Base-by-base conservation (phyloP, 2,329 filamentous ascomycete genomes). In the Zymoseptoria passerinii region DNA sequence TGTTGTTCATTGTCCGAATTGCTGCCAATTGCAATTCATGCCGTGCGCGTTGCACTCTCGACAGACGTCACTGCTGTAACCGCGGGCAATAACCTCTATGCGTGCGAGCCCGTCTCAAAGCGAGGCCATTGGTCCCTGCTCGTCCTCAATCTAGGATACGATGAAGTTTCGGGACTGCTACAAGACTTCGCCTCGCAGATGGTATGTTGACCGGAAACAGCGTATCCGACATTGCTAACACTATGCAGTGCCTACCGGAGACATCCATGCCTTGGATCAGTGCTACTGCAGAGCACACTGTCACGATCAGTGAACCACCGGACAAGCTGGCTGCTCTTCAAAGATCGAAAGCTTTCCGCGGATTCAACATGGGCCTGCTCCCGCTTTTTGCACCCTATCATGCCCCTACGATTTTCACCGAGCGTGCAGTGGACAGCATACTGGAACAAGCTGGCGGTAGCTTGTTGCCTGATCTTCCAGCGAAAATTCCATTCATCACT, bases 21-120 rank as follows among this genome's bases (percentile, higher is more conserved):
- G 18, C 51, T 66, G 19, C 55, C 59, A 23, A 40, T 62, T 3
- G 66, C 57, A 27, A 52, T 63, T n/a, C 56, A 78, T 29, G 68
- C 71, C 9, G 76, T 76, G 2, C 48, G 64, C 3, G 53, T 74
- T 1, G 75, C 80, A 1, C 80, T 81, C 58, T 71, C 78, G 0
- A 67, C 81, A 2, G 78, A 78, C 2, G 63, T 57, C 6, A 51
- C 49, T 16, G 54, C 54, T 8, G 8, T 10, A 4, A 29, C 28
- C 2, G 8, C 10, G 28, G 28, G 28, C 8, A 6, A 29, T 10
- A 29, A 29, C 28, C 8, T 23, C 8, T 50, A 19, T 8, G 3
- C 48, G 78, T 3, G 61, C 72, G 8, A 9, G 48, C 8, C 48
- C 2, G 28, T 2, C 28, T 4, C 28, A 29, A 29, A 29, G 28